Conservation (phyloP, 495 filamentous ascomycete genomes). For the Aspergillus baeticus region DNA sequence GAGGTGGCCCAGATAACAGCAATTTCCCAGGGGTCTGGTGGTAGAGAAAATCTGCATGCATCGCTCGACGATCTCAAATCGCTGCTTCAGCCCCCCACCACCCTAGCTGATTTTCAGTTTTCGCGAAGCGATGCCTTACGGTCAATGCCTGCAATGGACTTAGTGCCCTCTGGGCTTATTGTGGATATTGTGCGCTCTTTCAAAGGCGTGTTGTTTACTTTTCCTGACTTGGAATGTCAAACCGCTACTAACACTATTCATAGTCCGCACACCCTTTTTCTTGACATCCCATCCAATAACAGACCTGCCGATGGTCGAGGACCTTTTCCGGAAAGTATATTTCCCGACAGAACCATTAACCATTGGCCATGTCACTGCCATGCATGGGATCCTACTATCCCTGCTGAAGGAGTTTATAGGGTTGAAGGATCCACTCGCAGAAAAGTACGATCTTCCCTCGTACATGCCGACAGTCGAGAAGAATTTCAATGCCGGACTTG, state of each 20-base stretch:
- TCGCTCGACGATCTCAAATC: constrained; percentile 2
- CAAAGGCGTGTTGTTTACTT: not conserved
- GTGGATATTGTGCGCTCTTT: constrained; percentile 4
- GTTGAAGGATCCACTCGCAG: constrained; percentile 9
- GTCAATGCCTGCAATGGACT: not conserved
- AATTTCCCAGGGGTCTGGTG: not conserved
- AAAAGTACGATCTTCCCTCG: constrained; percentile 16
- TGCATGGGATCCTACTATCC: constrained; percentile 23
- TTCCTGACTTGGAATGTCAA: not conserved
- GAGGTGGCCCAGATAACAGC: not conserved
- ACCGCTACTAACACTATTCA: not conserved
- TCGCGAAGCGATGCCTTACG: not conserved
- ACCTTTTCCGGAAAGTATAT: constrained; percentile 24
- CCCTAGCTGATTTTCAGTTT: not conserved
- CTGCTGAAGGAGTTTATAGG: constrained; percentile 20
- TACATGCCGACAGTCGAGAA: constrained; percentile 13
- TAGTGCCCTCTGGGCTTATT: not conserved
- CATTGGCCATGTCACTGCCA: constrained; percentile 17
- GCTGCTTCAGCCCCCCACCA: not conserved
- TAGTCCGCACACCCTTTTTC: constrained; percentile 4
- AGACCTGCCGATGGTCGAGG: constrained; percentile 17
- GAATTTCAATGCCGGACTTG: constrained; percentile 17
- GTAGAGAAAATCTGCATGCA: not conserved
- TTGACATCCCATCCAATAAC: constrained; percentile 15
- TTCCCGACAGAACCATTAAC: constrained; percentile 20